Conservation (phyloP, 2,329 filamentous ascomycete genomes). For the Paraconiothyrium sp. region DNA sequence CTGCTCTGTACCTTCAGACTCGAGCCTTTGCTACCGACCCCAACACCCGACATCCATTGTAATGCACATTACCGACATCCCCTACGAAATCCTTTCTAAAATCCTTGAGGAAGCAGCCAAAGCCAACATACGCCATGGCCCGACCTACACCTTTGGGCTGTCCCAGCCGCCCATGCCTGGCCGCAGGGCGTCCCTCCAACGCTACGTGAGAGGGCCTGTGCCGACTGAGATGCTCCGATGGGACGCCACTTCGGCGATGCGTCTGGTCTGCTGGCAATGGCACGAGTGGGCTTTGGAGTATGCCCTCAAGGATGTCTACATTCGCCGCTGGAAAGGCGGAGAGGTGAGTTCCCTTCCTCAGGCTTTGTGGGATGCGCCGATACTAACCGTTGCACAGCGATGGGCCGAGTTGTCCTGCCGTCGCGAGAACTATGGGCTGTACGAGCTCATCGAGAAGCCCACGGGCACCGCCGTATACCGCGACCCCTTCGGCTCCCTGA, state of each 20-base stretch:
- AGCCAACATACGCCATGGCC: constrained; percentile 58
- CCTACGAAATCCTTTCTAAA: constrained; percentile 61
- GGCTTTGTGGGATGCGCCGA: not conserved
- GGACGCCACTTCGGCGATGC: constrained; percentile 60
- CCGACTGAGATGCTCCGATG: constrained; percentile 62
- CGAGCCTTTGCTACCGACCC: constrained; percentile 21
- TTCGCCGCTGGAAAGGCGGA: constrained; percentile 62
- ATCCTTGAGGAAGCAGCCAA: constrained; percentile 61
- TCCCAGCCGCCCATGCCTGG: constrained; percentile 59
- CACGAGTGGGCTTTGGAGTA: constrained; percentile 64
- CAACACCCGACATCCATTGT: constrained; percentile 31
- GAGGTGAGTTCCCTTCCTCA: constrained; percentile 37
- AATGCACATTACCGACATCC: constrained; percentile 61
- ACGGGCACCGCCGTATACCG: constrained; percentile 61
- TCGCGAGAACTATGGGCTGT: constrained; percentile 56
- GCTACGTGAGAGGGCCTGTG: constrained; percentile 62
- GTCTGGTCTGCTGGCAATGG: constrained; percentile 61
- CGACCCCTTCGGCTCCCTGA: constrained; percentile 61
- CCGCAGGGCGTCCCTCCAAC: constrained; percentile 56
- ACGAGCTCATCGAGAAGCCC: constrained; percentile 59
- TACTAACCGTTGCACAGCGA: constrained; percentile 51
- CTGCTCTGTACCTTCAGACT: constrained; percentile 23
- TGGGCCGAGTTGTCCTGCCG: constrained; percentile 60
- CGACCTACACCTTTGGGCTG: constrained; percentile 63
- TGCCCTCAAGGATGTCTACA: constrained; percentile 61